Evolutionary conservation across 306 rosid species (phyloP).

Genomic region (Lathyrus tuberosus): DNA sequence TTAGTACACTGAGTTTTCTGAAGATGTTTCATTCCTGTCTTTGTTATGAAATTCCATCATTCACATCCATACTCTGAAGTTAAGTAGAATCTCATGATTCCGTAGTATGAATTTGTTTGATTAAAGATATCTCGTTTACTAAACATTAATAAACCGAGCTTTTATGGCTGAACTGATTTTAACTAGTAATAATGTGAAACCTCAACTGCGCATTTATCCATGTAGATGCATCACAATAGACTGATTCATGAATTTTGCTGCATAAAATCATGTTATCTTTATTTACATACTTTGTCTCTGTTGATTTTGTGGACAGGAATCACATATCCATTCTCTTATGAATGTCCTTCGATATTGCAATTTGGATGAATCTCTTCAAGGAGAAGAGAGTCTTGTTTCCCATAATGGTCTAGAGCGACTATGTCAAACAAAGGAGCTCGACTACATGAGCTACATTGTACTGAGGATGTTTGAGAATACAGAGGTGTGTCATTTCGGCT

Average conservation of each 20-base stretch:
- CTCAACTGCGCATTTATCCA: constrained; percentile 16
- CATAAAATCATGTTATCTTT: constrained; percentile 11
- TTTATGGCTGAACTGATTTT: not conserved
- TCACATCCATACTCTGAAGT: constrained; percentile 2
- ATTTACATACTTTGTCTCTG: constrained; percentile 21
- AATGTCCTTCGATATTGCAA: constrained; percentile 96
- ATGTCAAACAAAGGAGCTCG: constrained; percentile 82
- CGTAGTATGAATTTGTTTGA: not conserved
- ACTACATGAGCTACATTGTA: constrained; percentile 93
- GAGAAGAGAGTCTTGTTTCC: constrained; percentile 80
- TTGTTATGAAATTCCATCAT: constrained; percentile 29
- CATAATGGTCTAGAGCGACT: constrained; percentile 71
- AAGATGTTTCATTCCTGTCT: constrained; percentile 12
- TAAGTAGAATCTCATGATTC: not conserved
- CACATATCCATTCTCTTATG: constrained; percentile 96
- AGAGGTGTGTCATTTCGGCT: constrained; percentile 60
- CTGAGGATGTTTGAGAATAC: constrained; percentile 94
- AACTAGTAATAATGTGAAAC: constrained; percentile 31
- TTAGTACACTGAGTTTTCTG: not conserved
- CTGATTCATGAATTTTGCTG: not conserved
- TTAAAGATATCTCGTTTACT: constrained; percentile 16
- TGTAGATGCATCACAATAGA: constrained; percentile 17
- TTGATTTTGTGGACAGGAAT: constrained; percentile 65
- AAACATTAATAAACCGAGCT: not conserved
- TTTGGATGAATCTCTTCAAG: constrained; percentile 93